phyloP scores from a whole-genome alignment of 2,329 filamentous ascomycete species.

The Epichloe typhina region DNA sequence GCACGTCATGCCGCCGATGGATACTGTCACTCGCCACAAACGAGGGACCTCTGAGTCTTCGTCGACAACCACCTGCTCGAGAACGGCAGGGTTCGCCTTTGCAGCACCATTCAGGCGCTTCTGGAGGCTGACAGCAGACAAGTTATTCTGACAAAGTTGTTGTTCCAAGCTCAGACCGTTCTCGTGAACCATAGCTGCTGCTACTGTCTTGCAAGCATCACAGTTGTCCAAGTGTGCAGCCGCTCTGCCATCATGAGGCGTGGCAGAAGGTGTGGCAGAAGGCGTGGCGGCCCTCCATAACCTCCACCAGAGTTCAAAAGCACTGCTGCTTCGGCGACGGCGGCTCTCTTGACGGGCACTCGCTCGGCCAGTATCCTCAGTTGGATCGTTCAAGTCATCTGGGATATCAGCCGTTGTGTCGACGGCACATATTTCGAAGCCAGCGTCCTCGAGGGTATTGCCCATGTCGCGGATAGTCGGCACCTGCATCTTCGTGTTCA shows the following conservation, averaged over 20 bases:
- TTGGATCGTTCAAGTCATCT: conserved; percentile 14
- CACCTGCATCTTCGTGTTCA: conserved; percentile 32
- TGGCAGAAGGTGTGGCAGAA: conserved; percentile 9
- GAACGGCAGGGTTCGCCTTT: conserved; percentile 6
- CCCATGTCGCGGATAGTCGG: conserved; percentile 31
- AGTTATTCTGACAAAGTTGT: conserved; percentile 1
- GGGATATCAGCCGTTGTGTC: conserved; percentile 23
- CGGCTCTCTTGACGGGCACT: conserved; percentile 13
- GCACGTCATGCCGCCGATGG: conserved; percentile 63
- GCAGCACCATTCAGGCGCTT: conserved; percentile 1
- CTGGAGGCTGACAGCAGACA: conserved; percentile 4
- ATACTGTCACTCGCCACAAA: conserved; percentile 37
- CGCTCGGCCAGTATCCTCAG: conserved; percentile 9
- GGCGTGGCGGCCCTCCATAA: conserved; percentile 16
- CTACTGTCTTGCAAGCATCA: conserved; percentile 19
- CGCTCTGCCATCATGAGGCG: conserved; percentile 12
- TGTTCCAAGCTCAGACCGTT: conserved; percentile 4
- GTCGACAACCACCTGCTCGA: conserved; percentile 14
- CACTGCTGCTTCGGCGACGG: conserved; percentile 9
- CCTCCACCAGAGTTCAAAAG: conserved; percentile 19
- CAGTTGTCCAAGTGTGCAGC: conserved; percentile 26
- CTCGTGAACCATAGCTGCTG: conserved; percentile 6
- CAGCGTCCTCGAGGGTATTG: conserved; percentile 38
- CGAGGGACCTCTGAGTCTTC: conserved; percentile 5
- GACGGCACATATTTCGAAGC: conserved; percentile 44